Evolutionary conservation across 2,329 filamentous ascomycete genomes (phyloP).

Genomic region (Tolypocladium pustulatum): DNA sequence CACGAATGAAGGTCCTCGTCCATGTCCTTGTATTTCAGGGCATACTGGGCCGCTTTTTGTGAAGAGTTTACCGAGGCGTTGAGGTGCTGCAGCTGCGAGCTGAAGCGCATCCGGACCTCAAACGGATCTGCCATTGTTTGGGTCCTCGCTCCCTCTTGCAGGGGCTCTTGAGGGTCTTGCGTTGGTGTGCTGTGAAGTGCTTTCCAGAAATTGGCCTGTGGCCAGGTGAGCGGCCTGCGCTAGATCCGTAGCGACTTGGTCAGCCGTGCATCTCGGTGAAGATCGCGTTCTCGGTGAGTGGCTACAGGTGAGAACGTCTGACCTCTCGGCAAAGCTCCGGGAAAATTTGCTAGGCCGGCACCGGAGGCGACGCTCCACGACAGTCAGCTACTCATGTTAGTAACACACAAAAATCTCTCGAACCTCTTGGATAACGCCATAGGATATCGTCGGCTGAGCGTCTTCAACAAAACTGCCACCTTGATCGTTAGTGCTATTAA

Average conservation of each 20-base stretch:
- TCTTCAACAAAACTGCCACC: background rate
- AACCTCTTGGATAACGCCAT: background rate
- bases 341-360: background rate
- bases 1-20: constrained; percentile 96
- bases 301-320: background rate
- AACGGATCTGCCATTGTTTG: constrained; percentile 66
- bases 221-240: background rate
- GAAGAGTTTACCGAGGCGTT: constrained; percentile 83
- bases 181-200: background rate
- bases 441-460: background rate
- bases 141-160: background rate
- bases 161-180: background rate
- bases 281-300: constrained; percentile 4
- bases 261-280: constrained; percentile 1
- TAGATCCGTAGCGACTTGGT: background rate
- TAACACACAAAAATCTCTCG: constrained; percentile 1
- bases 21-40: constrained; percentile 85
- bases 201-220: background rate
- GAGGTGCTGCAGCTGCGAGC: constrained; percentile 75
- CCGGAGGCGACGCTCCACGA: background rate
- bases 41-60: constrained; percentile 90
- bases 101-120: constrained; percentile 97
- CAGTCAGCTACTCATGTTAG: background rate
- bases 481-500: background rate
- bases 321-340: constrained; percentile 4